phyloP scores from a whole-genome alignment of 306 rosid genomes.

The Adenanthera pavonina region DNA sequence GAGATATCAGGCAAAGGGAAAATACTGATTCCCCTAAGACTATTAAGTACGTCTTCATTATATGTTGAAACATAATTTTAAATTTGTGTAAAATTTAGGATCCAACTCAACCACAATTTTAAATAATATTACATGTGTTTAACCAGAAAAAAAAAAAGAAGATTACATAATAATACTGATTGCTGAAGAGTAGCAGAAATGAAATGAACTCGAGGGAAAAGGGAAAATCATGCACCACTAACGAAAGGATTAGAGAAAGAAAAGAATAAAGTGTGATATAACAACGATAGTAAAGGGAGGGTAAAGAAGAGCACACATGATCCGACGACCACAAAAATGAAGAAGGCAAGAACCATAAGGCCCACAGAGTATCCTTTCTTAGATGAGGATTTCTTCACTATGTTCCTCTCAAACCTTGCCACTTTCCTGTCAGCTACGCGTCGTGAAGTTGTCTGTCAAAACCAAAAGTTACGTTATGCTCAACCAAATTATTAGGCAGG shows the following conservation, averaged over 20 bases:
- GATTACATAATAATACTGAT: too few species aligned
- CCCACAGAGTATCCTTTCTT: constrained; percentile 68
- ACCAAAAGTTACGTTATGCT: constrained; percentile 4
- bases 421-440: constrained; percentile 76
- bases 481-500: background rate
- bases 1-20: background rate
- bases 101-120: too few species aligned
- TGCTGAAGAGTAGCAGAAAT: too few species aligned
- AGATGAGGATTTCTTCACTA: constrained; percentile 47
- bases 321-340: constrained; percentile 60
- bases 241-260: too few species aligned
- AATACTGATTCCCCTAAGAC: too few species aligned
- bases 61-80: too few species aligned
- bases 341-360: constrained; percentile 57
- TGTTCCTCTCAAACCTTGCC: constrained; percentile 69
- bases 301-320: constrained; percentile 52
- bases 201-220: background rate
- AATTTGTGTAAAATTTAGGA: too few species aligned
- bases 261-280: background rate
- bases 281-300: background rate
- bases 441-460: constrained; percentile 71
- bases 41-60: too few species aligned
- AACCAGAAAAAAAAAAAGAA: too few species aligned
- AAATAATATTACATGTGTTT: too few species aligned
- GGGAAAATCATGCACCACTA: background rate